Evolutionary conservation across 192 early-diverging fungal genomes (phyloP).

Genomic region (Spizellomyces sp.): DNA sequence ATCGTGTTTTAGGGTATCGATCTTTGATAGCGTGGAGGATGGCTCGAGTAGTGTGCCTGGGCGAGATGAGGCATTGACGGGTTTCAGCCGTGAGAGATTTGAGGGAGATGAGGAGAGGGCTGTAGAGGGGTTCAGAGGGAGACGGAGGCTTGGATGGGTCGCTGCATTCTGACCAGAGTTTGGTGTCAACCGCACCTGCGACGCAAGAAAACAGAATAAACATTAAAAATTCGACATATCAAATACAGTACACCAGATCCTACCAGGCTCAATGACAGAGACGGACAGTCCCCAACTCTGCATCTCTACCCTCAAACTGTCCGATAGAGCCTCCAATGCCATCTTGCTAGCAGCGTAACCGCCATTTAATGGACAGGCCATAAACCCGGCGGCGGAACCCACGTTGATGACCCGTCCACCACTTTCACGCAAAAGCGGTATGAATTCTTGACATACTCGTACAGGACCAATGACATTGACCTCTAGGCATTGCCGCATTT

Average conservation of each 20-base stretch:
- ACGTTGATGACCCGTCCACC: slow-evolving; percentile 46
- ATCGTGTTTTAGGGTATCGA: slow-evolving; percentile 42
- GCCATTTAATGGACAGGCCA: slow-evolving; percentile 41
- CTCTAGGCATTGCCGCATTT: slow-evolving; percentile 35
- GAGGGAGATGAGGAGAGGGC: slow-evolving; percentile 7
- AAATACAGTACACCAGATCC: background rate
- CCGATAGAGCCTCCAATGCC: slow-evolving; percentile 40
- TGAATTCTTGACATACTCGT: slow-evolving; percentile 35
- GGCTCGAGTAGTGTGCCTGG: slow-evolving; percentile 32
- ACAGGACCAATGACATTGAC: slow-evolving; percentile 45
- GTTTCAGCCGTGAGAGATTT: background rate
- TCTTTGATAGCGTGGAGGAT: slow-evolving; percentile 35
- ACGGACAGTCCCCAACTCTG: slow-evolving; percentile 39
- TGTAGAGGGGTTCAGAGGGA: slow-evolving; percentile 6
- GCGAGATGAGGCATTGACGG: slow-evolving; percentile 10
- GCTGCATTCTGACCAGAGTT: background rate
- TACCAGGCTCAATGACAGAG: slow-evolving; percentile 38
- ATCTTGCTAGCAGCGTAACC: slow-evolving; percentile 44
- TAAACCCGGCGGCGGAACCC: slow-evolving; percentile 29
- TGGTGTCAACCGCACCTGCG: background rate
- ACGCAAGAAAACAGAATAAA: background rate
- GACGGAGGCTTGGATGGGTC: background rate
- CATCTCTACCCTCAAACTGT: slow-evolving; percentile 41
- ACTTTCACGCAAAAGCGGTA: slow-evolving; percentile 34
- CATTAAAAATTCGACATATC: too few relatives aligned